phyloP scores from a whole-genome alignment of 768 basidiomycete species.

The Suillus subalutaceus region DNA sequence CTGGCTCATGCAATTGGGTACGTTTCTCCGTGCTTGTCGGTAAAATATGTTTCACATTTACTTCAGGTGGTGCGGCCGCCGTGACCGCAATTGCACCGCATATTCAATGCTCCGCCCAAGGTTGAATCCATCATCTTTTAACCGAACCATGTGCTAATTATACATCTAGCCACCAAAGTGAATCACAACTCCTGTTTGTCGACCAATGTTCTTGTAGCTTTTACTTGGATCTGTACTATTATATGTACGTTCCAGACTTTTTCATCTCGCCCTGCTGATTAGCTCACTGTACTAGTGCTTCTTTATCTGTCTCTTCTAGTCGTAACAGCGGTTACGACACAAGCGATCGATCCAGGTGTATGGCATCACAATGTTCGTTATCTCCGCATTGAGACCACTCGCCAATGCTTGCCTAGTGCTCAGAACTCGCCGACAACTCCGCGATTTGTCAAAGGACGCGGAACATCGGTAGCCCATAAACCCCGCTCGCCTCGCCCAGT shows the following conservation, averaged over 20 bases:
- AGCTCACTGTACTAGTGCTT: constrained; percentile 45
- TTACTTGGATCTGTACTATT: constrained; percentile 55
- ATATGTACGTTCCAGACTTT: constrained; percentile 32
- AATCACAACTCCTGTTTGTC: constrained; percentile 48
- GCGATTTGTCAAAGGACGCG: constrained; percentile 37
- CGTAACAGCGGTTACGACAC: constrained; percentile 44
- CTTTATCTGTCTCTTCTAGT: constrained; percentile 57
- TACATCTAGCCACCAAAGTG: background rate
- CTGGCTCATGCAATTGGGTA: constrained; percentile 64
- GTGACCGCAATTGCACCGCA: constrained; percentile 43
- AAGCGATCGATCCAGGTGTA: constrained; percentile 47
- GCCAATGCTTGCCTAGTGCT: constrained; percentile 33
- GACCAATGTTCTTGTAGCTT: constrained; percentile 55
- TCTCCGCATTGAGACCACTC: constrained; percentile 39
- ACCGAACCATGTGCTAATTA: constrained; percentile 1
- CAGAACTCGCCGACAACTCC: constrained; percentile 40
- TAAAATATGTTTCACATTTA: constrained; percentile 6
- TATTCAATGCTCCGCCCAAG: constrained; percentile 36
- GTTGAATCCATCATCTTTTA: constrained; percentile 25
- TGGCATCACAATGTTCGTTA: constrained; percentile 55
- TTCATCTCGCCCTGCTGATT: constrained; percentile 6
- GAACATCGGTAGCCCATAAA: constrained; percentile 41
- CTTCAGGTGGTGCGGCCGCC: constrained; percentile 58
- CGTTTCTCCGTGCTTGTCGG: constrained; percentile 20
- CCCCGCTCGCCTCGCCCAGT: constrained; percentile 45